Base-by-base conservation (phyloP, 2,329 filamentous ascomycete species). In the Phaeosphaeria sp. region DNA sequence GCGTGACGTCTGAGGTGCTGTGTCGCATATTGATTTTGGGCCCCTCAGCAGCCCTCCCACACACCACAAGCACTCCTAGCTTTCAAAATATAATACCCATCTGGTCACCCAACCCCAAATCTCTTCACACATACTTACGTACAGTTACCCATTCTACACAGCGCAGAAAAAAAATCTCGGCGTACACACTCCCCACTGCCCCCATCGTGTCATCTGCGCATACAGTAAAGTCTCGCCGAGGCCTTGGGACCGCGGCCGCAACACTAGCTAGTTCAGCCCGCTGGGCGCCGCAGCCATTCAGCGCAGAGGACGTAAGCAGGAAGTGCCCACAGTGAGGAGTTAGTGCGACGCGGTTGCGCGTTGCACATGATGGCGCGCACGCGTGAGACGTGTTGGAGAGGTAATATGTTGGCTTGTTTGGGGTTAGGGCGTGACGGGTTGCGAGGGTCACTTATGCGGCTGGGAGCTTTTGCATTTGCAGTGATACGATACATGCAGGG, bases 331-430 rank as follows among this genome's bases (percentile, higher is more conserved):
- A 21, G 18, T 44, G 42, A 36, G 3, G 15, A 36, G 30, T 36
- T 43, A n/a, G 40, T 49, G 47, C 47, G 53, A 42, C 62, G 57
- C 56, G 60, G 30, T 36, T 36, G 59, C 64, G 66, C 66, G 66
- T 65, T 20, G 42, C 17, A 67, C 56, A 55, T 66, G 65, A 22
- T 39, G 47, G 48, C 64, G 65, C 60, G 65, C 49, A 61, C 66
- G 66, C 66, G 66, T 64, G 63, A 59, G 59, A 66, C 63, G 66
- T 57, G 64, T 64, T 50, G 55, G 39, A 49, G 43, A 45, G 24
- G 55, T 56, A 53, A 63, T 63, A 42, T 7, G 21, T 17, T 27
- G 2, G 20, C 49, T 46, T 17, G 22, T 55, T 57, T n/a, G 24
- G 56, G 58, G 25, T 45, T 46, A 48, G 49, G 42, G 27, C 6